Evolutionary conservation across 768 basidiomycete species (phyloP), one percentile per base, ranked within the genome.

Genomic region (Kwoniella dejecticola): DNA sequence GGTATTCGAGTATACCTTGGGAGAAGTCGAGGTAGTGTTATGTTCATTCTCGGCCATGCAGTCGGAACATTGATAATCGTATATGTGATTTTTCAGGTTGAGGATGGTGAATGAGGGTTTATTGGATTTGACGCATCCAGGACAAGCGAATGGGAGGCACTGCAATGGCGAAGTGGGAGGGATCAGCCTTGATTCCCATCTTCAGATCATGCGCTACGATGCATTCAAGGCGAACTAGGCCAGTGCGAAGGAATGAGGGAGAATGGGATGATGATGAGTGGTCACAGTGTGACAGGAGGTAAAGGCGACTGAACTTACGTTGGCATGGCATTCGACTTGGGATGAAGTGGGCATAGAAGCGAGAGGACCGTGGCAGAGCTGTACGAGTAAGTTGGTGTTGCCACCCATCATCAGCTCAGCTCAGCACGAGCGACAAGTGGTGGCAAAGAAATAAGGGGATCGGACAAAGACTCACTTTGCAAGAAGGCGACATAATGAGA

Each of bases 331-430:
- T 23, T 54, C 15, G 40, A 65, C 54, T 36, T 60, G 19, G 29
- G 30, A 41, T 10, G 58, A 40, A 33, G 59, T 45, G n/a, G 64
- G 64, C 8, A 46, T 27, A 17, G 54, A 17, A 46, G 64, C 47
- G 24, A 65, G 48, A 29, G 53, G 58, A 42, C 58, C 64, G 54
- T 65, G 64, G 46, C 64, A 65, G 59, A 65, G 64, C 64, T 65
- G 46, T 27, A 23, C 19, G 42, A 23, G 40, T 41, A 42, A 42
- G 19, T 42, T n/a, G n/a, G n/a, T n/a, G n/a, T n/a, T 33, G 33
- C 31, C 44, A 38, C 47, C 21, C n/a, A n/a, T n/a, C n/a, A n/a
- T n/a, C n/a, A n/a, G n/a, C n/a, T n/a, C n/a, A n/a, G n/a, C n/a
- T n/a, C n/a, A n/a, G n/a, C n/a, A n/a, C n/a, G n/a, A n/a, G n/a